Base-by-base conservation (phyloP, 1,139 yeast genomes). In the Pichia sp. region DNA sequence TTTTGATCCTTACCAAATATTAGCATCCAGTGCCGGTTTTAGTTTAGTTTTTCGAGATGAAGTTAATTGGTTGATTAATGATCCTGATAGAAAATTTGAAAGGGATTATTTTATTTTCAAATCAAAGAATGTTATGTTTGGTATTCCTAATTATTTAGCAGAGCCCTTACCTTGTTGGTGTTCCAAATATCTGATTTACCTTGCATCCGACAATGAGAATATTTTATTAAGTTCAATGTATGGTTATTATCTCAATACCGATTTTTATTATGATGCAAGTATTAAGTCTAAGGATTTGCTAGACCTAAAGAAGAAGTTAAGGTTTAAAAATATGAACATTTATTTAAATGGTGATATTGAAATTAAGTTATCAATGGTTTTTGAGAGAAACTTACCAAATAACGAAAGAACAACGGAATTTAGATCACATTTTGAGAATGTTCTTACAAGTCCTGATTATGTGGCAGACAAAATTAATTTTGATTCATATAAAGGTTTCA, bases 401-500 rank as follows among this genome's bases (percentile, higher is more conserved):
- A 68, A 68, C 2, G 51, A 63, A 3, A 68, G 81, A 48, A 71
- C 84, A 0, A 66, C 69, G 21, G 65, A 74, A 1, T 77, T 78
- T 47, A 69, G 62, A 25, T 87, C 93, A 0, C 96, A 89, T 60
- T 82, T 80, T 59, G 76, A 80, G 4, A 70, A 88, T 8, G 63
- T 73, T 21, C 61, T 87, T 30, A 69, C 64, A 41, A 77, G 82
- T 54, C 96, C 96, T 0, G 67, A 75, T 5, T 76, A 56, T 54
- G 75, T 84, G 4, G 53, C 66, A 10, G 67, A 71, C 43, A 38
- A 50, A 4, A 58, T 63, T 2, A 61, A 56, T 0, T 80, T 80
- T 52, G 97, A 91, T 59, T 85, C 96, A 0, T 89, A 80, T 55
- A 59, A 60, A 5, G 93, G 86, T 0, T 89, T 84, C 63, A 66